Conservation (phyloP, 495 filamentous ascomycete genomes). For the Talaromyces trachyspermus region DNA sequence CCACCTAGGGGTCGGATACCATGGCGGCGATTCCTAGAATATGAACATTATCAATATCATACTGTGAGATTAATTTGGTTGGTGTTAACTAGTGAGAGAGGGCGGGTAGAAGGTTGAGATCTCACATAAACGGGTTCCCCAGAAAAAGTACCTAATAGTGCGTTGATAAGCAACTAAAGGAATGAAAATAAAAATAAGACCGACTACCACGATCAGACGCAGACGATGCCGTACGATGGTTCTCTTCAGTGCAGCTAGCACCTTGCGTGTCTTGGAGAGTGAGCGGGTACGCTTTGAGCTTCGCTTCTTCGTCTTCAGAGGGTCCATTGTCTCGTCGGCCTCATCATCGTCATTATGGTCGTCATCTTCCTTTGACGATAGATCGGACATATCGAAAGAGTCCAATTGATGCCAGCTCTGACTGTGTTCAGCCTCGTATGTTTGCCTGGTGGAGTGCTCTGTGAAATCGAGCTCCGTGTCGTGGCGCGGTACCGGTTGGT, state of each 20-base stretch:
- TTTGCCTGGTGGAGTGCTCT: not conserved
- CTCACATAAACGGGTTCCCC: constrained; percentile 1
- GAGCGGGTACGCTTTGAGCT: not conserved
- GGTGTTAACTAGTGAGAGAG: too few relatives aligned
- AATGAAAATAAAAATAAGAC: constrained; percentile 9
- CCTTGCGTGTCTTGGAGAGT: not conserved
- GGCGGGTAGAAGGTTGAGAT: too few relatives aligned
- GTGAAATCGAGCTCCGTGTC: constrained; percentile 1
- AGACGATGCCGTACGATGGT: constrained; percentile 7
- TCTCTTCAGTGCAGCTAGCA: not conserved
- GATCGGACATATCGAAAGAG: not conserved
- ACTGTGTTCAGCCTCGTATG: not conserved
- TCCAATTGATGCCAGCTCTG: constrained; percentile 2
- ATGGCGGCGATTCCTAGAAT: constrained; percentile 59
- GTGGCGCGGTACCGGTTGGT: not conserved
- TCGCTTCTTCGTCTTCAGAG: not conserved
- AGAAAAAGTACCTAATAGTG: constrained; percentile 7
- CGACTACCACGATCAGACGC: not conserved
- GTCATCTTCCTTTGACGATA: not conserved
- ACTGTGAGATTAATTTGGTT: too few relatives aligned
- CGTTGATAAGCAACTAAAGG: constrained; percentile 6
- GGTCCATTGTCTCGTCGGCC: not conserved
- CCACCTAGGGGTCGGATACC: constrained; percentile 83
- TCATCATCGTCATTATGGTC: constrained; percentile 1
- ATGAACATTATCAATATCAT: too few relatives aligned